A percentile compares a stretch with the other conserved stretches of the same genome.
Conservation (phyloP, 2,329 filamentous ascomycete species). For the Colletotrichum lentis region DNA sequence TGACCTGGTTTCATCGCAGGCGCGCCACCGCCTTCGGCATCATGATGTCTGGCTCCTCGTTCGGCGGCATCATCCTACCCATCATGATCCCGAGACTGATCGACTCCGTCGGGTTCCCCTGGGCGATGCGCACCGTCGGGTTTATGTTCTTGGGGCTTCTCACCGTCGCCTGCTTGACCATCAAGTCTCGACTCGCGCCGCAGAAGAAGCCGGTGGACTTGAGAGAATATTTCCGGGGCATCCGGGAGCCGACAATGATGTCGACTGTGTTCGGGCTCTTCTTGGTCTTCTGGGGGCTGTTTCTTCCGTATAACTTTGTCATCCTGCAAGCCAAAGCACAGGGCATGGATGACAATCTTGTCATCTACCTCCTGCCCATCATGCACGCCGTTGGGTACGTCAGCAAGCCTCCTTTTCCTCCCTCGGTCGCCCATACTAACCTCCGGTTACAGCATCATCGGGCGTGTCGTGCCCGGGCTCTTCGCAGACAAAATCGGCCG, state of each 20-base stretch:
- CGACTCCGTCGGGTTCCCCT: slow-evolving; percentile 54
- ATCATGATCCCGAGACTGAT: slow-evolving; percentile 67
- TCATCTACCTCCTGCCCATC: slow-evolving; percentile 61
- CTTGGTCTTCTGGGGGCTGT: slow-evolving; percentile 64
- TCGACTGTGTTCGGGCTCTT: slow-evolving; percentile 58
- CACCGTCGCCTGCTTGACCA: slow-evolving; percentile 48
- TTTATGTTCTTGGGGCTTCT: slow-evolving; percentile 55
- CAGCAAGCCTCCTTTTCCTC: neutral
- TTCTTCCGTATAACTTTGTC: slow-evolving; percentile 63
- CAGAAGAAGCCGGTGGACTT: slow-evolving; percentile 56
- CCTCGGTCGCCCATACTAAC: neutral
- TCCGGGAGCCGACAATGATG: slow-evolving; percentile 56
- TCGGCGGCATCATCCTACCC: slow-evolving; percentile 66
- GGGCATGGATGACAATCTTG: slow-evolving; percentile 52
- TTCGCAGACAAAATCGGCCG: slow-evolving; percentile 55
- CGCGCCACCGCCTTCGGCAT: slow-evolving; percentile 63
- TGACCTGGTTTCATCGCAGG: slow-evolving; percentile 61
- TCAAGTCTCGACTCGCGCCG: slow-evolving; percentile 55
- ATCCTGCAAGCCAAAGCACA: slow-evolving; percentile 57
- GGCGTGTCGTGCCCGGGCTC: slow-evolving; percentile 61
- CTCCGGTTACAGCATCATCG: slow-evolving; percentile 51
- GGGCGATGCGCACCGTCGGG: slow-evolving; percentile 59
- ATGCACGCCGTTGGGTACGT: slow-evolving; percentile 62
- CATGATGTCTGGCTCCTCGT: slow-evolving; percentile 60
- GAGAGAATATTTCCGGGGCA: slow-evolving; percentile 55